Conservation (phyloP, 805 yeast genomes). For the Cyberlindnera meyerae region DNA sequence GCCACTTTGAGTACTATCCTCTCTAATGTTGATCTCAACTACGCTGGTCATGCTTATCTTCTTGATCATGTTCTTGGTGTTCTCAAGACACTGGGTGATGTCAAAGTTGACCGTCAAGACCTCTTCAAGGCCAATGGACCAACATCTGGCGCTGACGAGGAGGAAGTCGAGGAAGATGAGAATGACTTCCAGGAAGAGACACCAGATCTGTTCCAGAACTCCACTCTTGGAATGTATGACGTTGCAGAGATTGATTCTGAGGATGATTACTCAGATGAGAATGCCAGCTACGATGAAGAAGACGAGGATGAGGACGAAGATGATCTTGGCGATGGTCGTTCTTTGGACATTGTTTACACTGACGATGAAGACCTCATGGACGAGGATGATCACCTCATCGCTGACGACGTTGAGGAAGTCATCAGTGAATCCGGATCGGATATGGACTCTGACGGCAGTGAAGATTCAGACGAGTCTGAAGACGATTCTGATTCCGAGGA, state of each 20-base stretch:
- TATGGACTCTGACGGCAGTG: slow-evolving; percentile 3
- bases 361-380: slow-evolving; percentile 32
- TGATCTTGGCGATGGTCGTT: slow-evolving; percentile 14
- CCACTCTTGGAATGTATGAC: slow-evolving; percentile 93
- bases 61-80: slow-evolving; percentile 57
- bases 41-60: slow-evolving; percentile 58
- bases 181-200: slow-evolving; percentile 62
- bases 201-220: slow-evolving; percentile 79
- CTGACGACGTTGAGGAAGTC: slow-evolving; percentile 27
- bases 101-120: slow-evolving; percentile 52
- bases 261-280: slow-evolving; percentile 52
- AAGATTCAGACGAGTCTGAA: slow-evolving; percentile 15
- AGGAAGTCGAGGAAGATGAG: slow-evolving; percentile 50
- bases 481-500: slow-evolving; percentile 20
- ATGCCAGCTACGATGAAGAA: slow-evolving; percentile 42
- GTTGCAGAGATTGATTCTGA: slow-evolving; percentile 66
- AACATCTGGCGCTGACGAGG: slow-evolving; percentile 45
- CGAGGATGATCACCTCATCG: slow-evolving; percentile 26
- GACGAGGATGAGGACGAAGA: slow-evolving; percentile 32
- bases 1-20: slow-evolving; percentile 52
- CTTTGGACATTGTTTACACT: slow-evolving; percentile 29
- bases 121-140: slow-evolving; percentile 43
- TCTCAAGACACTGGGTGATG: slow-evolving; percentile 50
- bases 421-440: slow-evolving; percentile 3
- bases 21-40: slow-evolving; percentile 67